phyloP scores from a whole-genome alignment of 1,284 basidiomycete species.

The Stereum hirsutum region DNA sequence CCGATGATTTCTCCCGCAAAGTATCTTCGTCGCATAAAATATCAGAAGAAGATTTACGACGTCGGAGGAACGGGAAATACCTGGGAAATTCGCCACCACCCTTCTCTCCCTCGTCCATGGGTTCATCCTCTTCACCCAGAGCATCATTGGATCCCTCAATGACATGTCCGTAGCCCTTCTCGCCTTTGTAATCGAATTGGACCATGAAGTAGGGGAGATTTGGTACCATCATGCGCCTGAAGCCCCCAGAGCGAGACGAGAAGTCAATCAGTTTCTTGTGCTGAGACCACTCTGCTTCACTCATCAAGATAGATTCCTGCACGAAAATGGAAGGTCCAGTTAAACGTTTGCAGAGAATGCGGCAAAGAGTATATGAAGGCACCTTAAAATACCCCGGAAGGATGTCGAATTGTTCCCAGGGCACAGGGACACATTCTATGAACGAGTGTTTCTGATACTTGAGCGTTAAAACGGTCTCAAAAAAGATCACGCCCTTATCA shows the following conservation, averaged over 20 bases:
- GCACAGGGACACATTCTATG: constrained; percentile 90
- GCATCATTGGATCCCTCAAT: constrained; percentile 82
- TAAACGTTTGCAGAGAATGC: not conserved
- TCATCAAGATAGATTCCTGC: constrained; percentile 85
- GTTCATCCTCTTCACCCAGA: constrained; percentile 50
- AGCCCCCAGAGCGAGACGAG: constrained; percentile 78
- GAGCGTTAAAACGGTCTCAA: constrained; percentile 83
- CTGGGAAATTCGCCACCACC: constrained; percentile 83
- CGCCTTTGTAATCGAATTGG: constrained; percentile 95
- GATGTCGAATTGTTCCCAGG: constrained; percentile 76
- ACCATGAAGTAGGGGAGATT: constrained; percentile 99
- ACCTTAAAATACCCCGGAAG: constrained; percentile 93
- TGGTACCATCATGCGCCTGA: constrained; percentile 88
- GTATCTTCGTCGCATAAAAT: constrained; percentile 36
- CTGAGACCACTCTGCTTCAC: constrained; percentile 95
- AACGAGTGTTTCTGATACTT: constrained; percentile 85
- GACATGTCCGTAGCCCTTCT: constrained; percentile 95
- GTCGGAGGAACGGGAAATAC: constrained; percentile 33
- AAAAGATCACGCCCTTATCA: constrained; percentile 88
- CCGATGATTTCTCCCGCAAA: constrained; percentile 96
- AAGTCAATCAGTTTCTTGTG: constrained; percentile 97
- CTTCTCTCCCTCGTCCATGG: constrained; percentile 76
- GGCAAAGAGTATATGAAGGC: constrained; percentile 8
- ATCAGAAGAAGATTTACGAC: constrained; percentile 3
- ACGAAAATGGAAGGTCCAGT: not conserved